Evolutionary conservation across 2,329 filamentous ascomycete genomes (phyloP).

Genomic region (Cordyceps javanica): DNA sequence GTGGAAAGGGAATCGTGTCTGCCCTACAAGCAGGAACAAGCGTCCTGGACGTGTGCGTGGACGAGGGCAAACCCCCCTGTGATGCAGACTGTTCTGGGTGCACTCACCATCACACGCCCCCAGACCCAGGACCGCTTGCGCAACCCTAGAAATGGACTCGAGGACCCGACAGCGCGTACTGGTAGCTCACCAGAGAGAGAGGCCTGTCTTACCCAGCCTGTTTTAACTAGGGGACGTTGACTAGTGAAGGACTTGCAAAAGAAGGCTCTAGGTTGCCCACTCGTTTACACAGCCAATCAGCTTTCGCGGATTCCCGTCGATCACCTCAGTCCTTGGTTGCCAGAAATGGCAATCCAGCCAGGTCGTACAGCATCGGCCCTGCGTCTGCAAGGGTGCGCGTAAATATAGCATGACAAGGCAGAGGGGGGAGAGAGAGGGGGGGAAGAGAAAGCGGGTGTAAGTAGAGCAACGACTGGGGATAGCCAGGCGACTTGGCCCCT

Average conservation of each 20-base stretch:
- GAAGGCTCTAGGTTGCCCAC: neutral
- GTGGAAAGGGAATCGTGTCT: too few relatives aligned
- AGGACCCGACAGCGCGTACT: too few relatives aligned
- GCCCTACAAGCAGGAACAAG: too few relatives aligned
- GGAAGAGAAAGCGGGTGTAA: neutral
- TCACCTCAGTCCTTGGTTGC: neutral
- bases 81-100: too few relatives aligned
- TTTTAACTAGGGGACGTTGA: neutral
- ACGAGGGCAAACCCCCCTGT: too few relatives aligned
- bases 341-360: neutral
- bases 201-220: neutral
- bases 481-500: too few relatives aligned
- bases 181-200: neutral
- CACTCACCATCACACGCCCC: too few relatives aligned
- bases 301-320: neutral
- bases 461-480: too few relatives aligned
- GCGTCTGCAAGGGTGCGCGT: neutral
- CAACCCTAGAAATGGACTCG: too few relatives aligned
- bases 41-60: too few relatives aligned
- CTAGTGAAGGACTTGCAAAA: neutral
- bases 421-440: too few relatives aligned
- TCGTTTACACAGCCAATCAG: slow-evolving; percentile 4
- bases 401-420: neutral
- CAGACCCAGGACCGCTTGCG: too few relatives aligned
- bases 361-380: neutral